These are phyloP conservation scores for Trichosporon ovoides DNA, from an alignment of 1,284 basidiomycete species.

Conservation along the genomic window DNA sequence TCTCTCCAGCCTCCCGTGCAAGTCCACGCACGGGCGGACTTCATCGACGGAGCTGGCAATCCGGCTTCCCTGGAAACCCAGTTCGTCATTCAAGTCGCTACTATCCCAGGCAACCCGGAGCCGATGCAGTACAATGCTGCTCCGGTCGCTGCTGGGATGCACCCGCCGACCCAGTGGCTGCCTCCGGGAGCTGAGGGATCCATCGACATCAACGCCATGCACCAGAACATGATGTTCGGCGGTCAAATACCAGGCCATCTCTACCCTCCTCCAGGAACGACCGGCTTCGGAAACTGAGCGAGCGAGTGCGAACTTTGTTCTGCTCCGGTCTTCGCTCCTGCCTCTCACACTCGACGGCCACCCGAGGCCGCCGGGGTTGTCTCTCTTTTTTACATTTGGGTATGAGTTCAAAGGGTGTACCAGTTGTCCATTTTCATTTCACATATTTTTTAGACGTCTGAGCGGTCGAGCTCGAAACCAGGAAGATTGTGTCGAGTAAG, in stretches of 20 bases:
- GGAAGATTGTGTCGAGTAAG: not conserved
- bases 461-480: not conserved
- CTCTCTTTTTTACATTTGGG: not conserved
- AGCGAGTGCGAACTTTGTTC: not conserved
- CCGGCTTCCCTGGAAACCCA: conserved; percentile 26
- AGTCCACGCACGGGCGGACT: conserved; percentile 32
- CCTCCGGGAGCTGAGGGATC: not conserved
- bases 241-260: not conserved
- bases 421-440: not conserved
- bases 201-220: conserved; percentile 3
- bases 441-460: not conserved
- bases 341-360: not conserved
- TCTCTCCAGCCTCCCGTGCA: conserved; percentile 25
- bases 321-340: not conserved
- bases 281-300: not conserved
- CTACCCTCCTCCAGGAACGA: not conserved
- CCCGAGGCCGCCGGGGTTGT: not conserved
- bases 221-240: conserved; percentile 3
- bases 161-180: not conserved
- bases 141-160: not conserved
- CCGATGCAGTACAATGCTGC: not conserved
- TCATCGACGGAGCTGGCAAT: conserved; percentile 34
- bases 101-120: conserved; percentile 7
- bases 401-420: conserved; percentile 6
- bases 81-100: conserved; percentile 34